Evolutionary conservation across 2,329 filamentous ascomycete species (phyloP), one percentile per base, ranked within the genome.

Genomic region (Fonsecaea monophora): DNA sequence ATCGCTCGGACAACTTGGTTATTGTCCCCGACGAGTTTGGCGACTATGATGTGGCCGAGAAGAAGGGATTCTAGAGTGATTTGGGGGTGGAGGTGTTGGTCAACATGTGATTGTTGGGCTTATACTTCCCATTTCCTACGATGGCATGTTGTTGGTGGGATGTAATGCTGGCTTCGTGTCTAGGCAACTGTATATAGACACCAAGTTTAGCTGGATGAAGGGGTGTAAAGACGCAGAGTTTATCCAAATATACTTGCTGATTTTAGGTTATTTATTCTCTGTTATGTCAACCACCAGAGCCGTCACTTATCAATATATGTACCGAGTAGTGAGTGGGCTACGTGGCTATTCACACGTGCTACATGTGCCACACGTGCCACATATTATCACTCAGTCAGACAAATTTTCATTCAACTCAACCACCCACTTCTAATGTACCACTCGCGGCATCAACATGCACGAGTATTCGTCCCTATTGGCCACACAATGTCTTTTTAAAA

Each of bases 1-100:
- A 66, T 58, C 68, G 71, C 48, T 73, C 71, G 38, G 70, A 72
- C 59, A 73, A 73, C 25, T 58, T 73, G 18, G 70, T 73, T n/a
- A 68, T 73, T 61, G 62, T 72, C 35, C 68, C 70, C 10, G 71
- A 73, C 50, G 70, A 71, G 38, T 68, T 70, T 32, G 54, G 48
- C 57, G 65, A 64, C 32, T 67, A 60, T 53, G 65, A 69, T 12
- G 66, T 68, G 15, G 53, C 56, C 40, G 62, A 72, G 62, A 72
- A 72, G 68, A 70, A 72, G 55, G 65, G 69, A 12, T 70, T 62
- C 58, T 67, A 50, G 13, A 25, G 21, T 21, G 18, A 9, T 10
- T 25, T 21, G 21, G 10, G n/a, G 18, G 12, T 50, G 18, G 45
- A 13, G 8, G 1, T 50, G 18, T 50, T 13, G 13, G 3, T n/a